phyloP scores from a whole-genome alignment of 1,284 basidiomycete species.

The Apiotrichum akiyoshidainum region DNA sequence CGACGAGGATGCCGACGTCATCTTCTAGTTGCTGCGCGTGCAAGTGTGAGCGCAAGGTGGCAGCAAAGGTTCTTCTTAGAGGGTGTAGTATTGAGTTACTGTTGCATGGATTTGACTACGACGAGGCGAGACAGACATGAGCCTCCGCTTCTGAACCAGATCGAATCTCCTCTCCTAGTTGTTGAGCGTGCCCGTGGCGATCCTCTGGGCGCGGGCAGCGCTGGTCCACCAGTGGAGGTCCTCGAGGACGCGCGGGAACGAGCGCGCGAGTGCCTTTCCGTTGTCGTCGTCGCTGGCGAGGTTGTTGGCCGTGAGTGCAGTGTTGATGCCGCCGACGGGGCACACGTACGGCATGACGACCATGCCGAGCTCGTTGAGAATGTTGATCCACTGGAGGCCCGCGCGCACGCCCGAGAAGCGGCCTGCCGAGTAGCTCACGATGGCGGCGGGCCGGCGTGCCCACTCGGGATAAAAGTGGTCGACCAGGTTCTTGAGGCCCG shows the following conservation, averaged over 20 bases:
- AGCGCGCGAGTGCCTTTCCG: constrained; percentile 1
- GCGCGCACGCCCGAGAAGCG: constrained; percentile 9
- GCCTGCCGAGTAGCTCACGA: constrained; percentile 9
- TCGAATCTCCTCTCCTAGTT: neutral
- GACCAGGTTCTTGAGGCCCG: constrained; percentile 14
- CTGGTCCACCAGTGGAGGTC: constrained; percentile 12
- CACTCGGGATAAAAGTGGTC: constrained; percentile 14
- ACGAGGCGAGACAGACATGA: neutral
- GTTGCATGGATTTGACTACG: neutral
- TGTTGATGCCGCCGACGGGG: constrained; percentile 1
- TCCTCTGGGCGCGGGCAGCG: neutral
- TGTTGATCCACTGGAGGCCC: neutral
- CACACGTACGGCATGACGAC: constrained; percentile 3
- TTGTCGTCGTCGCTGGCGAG: neutral
- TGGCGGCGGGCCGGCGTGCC: constrained; percentile 7
- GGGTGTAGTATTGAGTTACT: constrained; percentile 1
- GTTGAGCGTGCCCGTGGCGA: neutral
- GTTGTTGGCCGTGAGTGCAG: neutral
- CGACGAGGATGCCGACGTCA: constrained; percentile 85
- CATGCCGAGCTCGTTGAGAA: constrained; percentile 13
- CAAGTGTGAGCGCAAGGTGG: no score
- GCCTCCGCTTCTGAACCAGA: no score
- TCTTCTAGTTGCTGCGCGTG: constrained; percentile 59
- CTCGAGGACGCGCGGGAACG: constrained; percentile 1
- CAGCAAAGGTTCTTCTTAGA: neutral